A percentile compares a stretch with the other conserved stretches of the same genome.
These are phyloP conservation scores for Aspergillus conjunctus DNA, from an alignment of 495 filamentous ascomycete species.

Conservation along the genomic window DNA sequence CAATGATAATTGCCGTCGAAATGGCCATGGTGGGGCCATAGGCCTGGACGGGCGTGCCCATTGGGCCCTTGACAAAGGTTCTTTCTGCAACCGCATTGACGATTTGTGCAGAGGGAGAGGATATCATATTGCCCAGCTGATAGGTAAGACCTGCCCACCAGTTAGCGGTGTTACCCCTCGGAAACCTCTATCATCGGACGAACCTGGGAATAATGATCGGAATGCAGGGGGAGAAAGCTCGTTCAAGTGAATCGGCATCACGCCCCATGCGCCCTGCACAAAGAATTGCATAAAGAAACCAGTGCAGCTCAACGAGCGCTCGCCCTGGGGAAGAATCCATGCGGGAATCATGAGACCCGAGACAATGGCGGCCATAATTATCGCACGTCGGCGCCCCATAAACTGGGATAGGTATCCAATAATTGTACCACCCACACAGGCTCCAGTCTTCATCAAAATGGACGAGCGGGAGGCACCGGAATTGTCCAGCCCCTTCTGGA, in stretches of 20 bases:
- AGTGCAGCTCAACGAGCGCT: constrained; percentile 59
- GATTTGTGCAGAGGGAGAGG: constrained; percentile 71
- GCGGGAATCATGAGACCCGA: constrained; percentile 64
- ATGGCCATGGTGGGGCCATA: constrained; percentile 72
- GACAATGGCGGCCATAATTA: constrained; percentile 60
- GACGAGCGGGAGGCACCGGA: constrained; percentile 61
- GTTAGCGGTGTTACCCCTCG: constrained; percentile 5
- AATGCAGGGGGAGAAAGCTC: constrained; percentile 75
- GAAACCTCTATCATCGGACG: background rate
- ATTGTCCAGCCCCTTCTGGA: constrained; percentile 64
- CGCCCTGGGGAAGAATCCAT: constrained; percentile 66
- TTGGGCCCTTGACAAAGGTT: constrained; percentile 44
- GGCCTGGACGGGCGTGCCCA: constrained; percentile 58
- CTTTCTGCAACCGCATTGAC: constrained; percentile 67
- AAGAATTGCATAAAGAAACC: constrained; percentile 82
- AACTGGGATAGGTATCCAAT: constrained; percentile 73
- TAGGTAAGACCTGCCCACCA: constrained; percentile 50
- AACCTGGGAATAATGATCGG: constrained; percentile 56
- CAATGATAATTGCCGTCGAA: constrained; percentile 67
- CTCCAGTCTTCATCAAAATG: constrained; percentile 73
- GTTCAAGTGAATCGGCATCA: constrained; percentile 78
- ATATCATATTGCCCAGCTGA: constrained; percentile 77
- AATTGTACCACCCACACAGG: constrained; percentile 70
- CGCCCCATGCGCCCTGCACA: constrained; percentile 76
- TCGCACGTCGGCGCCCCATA: constrained; percentile 67